Percentiles rank a stretch among this genome's conserved stretches.
These are phyloP conservation scores for Sequoiadendron giganteum DNA, from an alignment of 75 land plant species.

Conservation along the genomic window DNA sequence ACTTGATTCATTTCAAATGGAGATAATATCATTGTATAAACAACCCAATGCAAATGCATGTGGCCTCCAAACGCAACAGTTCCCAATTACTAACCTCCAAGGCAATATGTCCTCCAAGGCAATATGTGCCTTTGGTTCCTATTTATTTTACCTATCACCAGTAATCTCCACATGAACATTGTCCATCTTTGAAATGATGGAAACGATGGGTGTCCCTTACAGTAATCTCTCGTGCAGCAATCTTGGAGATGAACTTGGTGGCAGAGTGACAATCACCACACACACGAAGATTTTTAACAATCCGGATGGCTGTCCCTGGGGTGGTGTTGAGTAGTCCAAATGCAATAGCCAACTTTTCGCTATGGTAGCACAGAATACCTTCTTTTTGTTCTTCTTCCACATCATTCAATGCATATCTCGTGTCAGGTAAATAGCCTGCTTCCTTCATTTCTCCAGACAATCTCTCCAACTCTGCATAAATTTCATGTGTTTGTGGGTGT, in stretches of 20 bases:
- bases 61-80: background rate
- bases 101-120: background rate
- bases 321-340: background rate
- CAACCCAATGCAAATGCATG: too few relatives aligned
- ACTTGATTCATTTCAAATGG: background rate
- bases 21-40: background rate
- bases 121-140: background rate
- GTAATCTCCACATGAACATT: conserved; percentile 5
- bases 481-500: background rate
- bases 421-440: background rate
- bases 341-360: background rate
- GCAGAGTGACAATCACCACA: conserved; percentile 6
- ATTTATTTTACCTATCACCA: background rate
- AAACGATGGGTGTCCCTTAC: background rate
- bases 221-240: background rate
- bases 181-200: conserved; percentile 6
- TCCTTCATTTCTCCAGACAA: background rate
- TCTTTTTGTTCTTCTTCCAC: conserved; percentile 11
- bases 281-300: background rate
- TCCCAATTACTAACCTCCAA: background rate
- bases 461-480: background rate
- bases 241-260: background rate
- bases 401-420: background rate
- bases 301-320: background rate
- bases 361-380: background rate